Evolutionary conservation across 2,329 filamentous ascomycete genomes (phyloP), one percentile per base, ranked within the genome.

Genomic region (Emergomyces orientalis): DNA sequence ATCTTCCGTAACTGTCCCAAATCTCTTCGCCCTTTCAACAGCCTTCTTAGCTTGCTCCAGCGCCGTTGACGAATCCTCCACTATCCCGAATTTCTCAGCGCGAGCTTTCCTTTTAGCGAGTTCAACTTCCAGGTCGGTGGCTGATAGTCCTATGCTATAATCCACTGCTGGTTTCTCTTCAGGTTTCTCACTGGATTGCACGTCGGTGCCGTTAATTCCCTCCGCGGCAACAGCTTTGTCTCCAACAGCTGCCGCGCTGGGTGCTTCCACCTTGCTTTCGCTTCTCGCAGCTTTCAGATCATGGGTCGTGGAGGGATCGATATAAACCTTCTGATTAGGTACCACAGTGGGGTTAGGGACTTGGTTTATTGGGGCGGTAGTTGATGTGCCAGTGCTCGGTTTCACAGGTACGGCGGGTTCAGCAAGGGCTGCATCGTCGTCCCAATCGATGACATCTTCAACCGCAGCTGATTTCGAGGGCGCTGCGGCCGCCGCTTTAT

Each of bases 41-140:
- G 75, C 71, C 69, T 78, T 80, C 64, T 76, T 71, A 14, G 78
- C 76, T 60, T 80, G 78, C 58, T 72, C 71, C 52, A 74, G 65
- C 1, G 72, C 73, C 17, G 73, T 71, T 61, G 75, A 71, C 0
- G 73, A 67, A 27, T 76, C 75, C 63, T 77, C 75, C n/a, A 74
- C 72, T 45, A 77, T 75, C 25, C 78, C 78, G 65, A 81, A 81
- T 63, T 80, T 78, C 65, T 77, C 78, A 14, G 79, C 79, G 60
- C 79, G 78, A 45, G 76, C 75, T 69, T 79, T 79, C 64, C 79
- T 78, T 71, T 79, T 80, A 62, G 72, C 75, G 66, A 80, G 64
- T 62, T 81, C 79, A 49, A 73, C 73, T 65, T 81, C 78, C 30
- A 79, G 61, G 61, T 78, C 74, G 7, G 78, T 77, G 19, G 74